Evolutionary conservation across 768 basidiomycete species (phyloP), one percentile per base, ranked within the genome.

Genomic region (Cystoderma amianthinum): DNA sequence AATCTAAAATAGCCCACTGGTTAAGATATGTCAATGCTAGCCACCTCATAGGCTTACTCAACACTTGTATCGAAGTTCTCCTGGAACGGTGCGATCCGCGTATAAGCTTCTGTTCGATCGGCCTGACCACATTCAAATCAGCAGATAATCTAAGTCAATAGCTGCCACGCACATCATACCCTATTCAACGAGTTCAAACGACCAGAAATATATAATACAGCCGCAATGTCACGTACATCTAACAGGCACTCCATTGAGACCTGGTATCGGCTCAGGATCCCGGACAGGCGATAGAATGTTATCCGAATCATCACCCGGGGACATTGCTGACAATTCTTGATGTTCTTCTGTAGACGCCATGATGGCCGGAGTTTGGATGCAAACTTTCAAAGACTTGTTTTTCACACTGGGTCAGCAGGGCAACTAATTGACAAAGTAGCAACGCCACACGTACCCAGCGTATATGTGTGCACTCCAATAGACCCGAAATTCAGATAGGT

Each of bases 71-170:
- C 88, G 56, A 80, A 73, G 53, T 71, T 78, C 64, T 89, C 85
- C 58, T 90, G 86, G 58, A 91, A 91, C 19, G 88, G 88, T 35
- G 71, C 69, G 50, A 88, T 91, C 44, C 80, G 75, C 15, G 88
- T 91, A 55, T 91, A 91, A 7, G 88, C 52, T 58, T 91, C 88
- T 36, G 82, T 80, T 48, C 86, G 80, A 63, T 91, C 78, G 44
- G 89, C 89, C 87, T 91, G 57, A 37, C 41, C 39, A 42, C 42
- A 43, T 35, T n/a, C 45, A 49, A 39, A 55, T 45, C 48, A 47
- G 47, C 48, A 51, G 39, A 50, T 24, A 37, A 42, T 38, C 41
- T 42, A 57, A 43, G 47, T 46, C 47, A 44, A 47, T 9, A 44
- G 46, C 47, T 42, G 41, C 36, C 44, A 80, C 86, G 50, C 67